These are phyloP conservation scores for Scedosporium boydii DNA, from an alignment of 2,329 filamentous ascomycete genomes.

Conservation along the genomic window DNA sequence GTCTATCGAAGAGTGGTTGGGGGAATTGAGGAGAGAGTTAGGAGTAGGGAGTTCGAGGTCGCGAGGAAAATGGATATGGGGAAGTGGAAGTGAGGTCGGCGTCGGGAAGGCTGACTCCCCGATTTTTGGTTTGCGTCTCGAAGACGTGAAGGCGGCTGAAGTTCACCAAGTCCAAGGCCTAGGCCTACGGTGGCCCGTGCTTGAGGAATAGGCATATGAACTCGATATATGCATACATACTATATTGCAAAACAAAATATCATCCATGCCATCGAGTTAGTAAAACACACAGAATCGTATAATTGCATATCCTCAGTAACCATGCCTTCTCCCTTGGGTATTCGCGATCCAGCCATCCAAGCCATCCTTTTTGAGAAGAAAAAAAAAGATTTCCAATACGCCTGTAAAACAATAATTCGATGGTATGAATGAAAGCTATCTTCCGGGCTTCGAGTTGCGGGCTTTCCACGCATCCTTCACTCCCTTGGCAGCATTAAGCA, in stretches of 20 bases:
- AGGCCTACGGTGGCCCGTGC: not conserved
- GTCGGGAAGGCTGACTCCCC: not conserved
- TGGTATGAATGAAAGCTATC: not conserved
- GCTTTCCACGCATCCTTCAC: conserved; percentile 78
- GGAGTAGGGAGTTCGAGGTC: not conserved
- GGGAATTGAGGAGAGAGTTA: not conserved
- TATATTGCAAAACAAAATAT: not conserved
- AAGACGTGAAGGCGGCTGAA: not conserved
- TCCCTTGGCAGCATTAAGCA: conserved; percentile 57
- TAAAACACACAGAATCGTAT: not conserved
- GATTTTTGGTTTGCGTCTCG: conserved; percentile 2
- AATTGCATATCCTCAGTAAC: not conserved
- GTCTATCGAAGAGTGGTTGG: not conserved
- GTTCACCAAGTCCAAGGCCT: not conserved
- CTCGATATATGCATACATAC: not conserved
- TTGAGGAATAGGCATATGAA: not conserved
- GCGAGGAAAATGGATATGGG: not conserved
- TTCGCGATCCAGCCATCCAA: not conserved
- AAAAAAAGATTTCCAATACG: not conserved
- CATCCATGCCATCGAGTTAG: too few relatives aligned
- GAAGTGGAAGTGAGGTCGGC: not conserved
- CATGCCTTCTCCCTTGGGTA: not conserved
- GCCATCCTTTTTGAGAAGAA: not conserved
- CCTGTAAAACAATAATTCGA: conserved; percentile 3
- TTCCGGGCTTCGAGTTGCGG: conserved; percentile 24